phyloP scores from a whole-genome alignment of 2,329 filamentous ascomycete species.

The Monosporascus sp. region DNA sequence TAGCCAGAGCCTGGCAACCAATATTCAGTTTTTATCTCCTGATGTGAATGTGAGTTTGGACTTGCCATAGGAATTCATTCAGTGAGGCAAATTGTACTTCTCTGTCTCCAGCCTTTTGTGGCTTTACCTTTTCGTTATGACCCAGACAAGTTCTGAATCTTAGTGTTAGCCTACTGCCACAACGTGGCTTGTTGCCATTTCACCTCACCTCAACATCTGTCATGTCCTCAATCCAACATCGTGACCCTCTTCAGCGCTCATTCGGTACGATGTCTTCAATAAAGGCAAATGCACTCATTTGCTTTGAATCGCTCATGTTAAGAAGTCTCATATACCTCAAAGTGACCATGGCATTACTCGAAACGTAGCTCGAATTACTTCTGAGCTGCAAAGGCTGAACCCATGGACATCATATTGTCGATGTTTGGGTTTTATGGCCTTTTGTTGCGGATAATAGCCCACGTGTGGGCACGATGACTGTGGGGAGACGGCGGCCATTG shows the following conservation, averaged over 20 bases:
- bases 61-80: too few relatives aligned
- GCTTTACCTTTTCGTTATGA: too few relatives aligned
- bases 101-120: too few relatives aligned
- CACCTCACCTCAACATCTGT: not conserved
- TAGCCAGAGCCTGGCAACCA: too few relatives aligned
- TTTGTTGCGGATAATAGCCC: not conserved
- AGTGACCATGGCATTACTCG: not conserved
- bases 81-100: too few relatives aligned
- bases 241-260: not conserved
- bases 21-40: too few relatives aligned
- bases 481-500: slow-evolving; percentile 9
- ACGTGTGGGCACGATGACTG: slow-evolving; percentile 11
- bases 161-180: not conserved
- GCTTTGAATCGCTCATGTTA: too few relatives aligned
- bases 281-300: not conserved
- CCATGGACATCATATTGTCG: not conserved
- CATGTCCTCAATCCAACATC: not conserved
- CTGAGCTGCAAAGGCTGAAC: not conserved
- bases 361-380: not conserved
- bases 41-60: too few relatives aligned
- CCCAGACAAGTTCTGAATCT: not conserved
- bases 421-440: not conserved
- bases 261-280: not conserved
- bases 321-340: too few relatives aligned
- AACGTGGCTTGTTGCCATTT: not conserved